These are phyloP conservation scores for Rostrohypoxylon terebratum DNA, from an alignment of 495 filamentous ascomycete species.

Conservation along the genomic window DNA sequence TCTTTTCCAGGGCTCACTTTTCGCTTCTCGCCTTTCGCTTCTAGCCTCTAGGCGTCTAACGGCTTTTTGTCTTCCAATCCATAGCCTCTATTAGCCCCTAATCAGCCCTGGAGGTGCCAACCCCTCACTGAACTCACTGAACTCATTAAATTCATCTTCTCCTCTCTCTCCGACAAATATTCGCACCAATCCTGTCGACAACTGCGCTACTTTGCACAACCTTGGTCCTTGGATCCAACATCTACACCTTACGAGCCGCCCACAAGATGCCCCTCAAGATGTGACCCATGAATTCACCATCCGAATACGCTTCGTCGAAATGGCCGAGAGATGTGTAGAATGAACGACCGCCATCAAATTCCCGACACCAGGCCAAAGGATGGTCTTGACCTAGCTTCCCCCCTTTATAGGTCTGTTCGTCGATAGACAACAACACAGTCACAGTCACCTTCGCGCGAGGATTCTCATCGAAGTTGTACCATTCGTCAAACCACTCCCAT, in stretches of 20 bases:
- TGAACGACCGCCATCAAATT: slow-evolving; percentile 52
- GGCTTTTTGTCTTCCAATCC: too few species aligned
- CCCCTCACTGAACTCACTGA: too few species aligned
- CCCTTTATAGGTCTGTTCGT: slow-evolving; percentile 49
- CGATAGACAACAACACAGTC: slow-evolving; percentile 49
- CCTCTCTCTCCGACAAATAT: neutral
- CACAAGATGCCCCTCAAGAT: slow-evolving; percentile 51
- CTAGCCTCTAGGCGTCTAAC: neutral
- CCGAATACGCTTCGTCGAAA: slow-evolving; percentile 54
- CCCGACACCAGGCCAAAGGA: slow-evolving; percentile 53
- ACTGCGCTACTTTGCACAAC: too few species aligned
- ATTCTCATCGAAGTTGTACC: slow-evolving; percentile 55
- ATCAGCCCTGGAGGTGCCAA: too few species aligned
- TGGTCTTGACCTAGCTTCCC: slow-evolving; percentile 50
- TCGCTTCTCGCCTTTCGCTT: neutral
- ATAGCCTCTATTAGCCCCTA: too few species aligned
- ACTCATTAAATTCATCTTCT: neutral
- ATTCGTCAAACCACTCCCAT: slow-evolving; percentile 55
- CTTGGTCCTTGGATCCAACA: too few species aligned
- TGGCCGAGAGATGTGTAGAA: slow-evolving; percentile 57
- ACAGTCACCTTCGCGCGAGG: slow-evolving; percentile 44
- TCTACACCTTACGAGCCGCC: slow-evolving; percentile 39
- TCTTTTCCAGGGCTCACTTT: too few species aligned
- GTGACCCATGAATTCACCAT: slow-evolving; percentile 48
- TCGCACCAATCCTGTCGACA: neutral